A percentile compares a stretch with the other conserved stretches of the same genome.
These are phyloP conservation scores for Kazachstania sp. DNA, from an alignment of 1,139 yeast genomes.

Conservation along the genomic window DNA sequence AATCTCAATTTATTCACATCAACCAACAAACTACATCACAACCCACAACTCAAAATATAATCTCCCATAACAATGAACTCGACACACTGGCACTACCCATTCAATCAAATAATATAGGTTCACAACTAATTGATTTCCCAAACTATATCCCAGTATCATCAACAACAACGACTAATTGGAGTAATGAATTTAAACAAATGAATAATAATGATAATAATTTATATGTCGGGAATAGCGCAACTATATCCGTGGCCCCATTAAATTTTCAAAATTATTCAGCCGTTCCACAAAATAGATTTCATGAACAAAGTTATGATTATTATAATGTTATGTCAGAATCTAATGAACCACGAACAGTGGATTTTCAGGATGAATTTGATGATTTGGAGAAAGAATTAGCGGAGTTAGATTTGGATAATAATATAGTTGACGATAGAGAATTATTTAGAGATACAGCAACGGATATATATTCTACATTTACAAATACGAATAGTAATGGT, in stretches of 20 bases:
- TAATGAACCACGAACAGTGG: too few species aligned
- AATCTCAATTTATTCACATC: not conserved
- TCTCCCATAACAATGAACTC: too few species aligned
- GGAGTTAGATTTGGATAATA: not conserved
- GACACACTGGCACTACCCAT: too few species aligned
- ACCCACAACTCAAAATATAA: too few species aligned
- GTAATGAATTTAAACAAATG: not conserved
- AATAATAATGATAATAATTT: not conserved
- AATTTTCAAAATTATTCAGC: not conserved
- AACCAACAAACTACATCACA: too few species aligned
- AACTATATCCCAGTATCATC: not conserved
- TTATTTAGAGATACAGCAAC: constrained; percentile 21
- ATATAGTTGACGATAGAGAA: constrained; percentile 1
- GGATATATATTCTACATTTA: constrained; percentile 8
- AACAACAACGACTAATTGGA: not conserved
- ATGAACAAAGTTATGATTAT: not conserved
- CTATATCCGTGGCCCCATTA: not conserved
- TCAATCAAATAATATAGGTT: not conserved
- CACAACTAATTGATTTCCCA: not conserved
- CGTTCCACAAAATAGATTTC: not conserved
- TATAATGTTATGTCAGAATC: not conserved
- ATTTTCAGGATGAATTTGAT: constrained; percentile 1
- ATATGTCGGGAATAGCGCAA: not conserved
- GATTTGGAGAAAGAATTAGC: constrained; percentile 3
- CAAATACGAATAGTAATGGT: not conserved